phyloP scores from a whole-genome alignment of 1,284 basidiomycete genomes.

The Neonothopanus nambi region DNA sequence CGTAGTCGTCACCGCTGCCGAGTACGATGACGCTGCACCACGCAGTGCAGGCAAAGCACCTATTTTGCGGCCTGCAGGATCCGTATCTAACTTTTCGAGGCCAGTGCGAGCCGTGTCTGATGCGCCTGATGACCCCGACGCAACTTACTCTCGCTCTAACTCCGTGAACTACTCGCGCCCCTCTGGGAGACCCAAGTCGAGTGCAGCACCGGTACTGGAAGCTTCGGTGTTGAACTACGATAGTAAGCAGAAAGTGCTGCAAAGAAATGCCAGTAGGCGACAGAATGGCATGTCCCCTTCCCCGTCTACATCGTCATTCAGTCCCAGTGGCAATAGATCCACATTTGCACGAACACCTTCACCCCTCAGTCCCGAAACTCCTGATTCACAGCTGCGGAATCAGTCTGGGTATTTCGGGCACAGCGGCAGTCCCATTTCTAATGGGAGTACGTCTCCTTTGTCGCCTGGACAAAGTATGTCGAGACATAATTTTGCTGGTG shows the following conservation, averaged over 20 bases:
- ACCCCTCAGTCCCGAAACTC: neutral
- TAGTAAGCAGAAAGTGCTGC: constrained; percentile 12
- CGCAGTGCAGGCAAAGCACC: constrained; percentile 3
- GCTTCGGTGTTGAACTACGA: constrained; percentile 7
- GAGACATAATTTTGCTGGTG: no score
- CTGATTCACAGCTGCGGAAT: no score
- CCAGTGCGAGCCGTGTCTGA: neutral
- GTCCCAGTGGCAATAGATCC: neutral
- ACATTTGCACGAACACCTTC: no score
- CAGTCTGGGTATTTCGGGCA: no score
- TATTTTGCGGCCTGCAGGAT: constrained; percentile 5
- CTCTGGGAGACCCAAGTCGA: neutral
- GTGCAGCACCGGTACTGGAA: constrained; percentile 8
- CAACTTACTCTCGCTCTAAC: neutral
- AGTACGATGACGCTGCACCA: neutral
- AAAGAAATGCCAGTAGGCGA: constrained; percentile 11
- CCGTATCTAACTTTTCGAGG: constrained; percentile 13
- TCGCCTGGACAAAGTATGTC: no score
- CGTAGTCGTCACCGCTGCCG: constrained; percentile 7
- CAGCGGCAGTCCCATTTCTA: neutral
- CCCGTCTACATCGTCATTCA: constrained; percentile 1
- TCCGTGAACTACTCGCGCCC: neutral
- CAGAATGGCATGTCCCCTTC: constrained; percentile 1
- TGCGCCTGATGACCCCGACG: neutral
- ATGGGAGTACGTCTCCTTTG: no score